Evolutionary conservation across 805 yeast species (phyloP).

Genomic region (Saturnispora dispora): DNA sequence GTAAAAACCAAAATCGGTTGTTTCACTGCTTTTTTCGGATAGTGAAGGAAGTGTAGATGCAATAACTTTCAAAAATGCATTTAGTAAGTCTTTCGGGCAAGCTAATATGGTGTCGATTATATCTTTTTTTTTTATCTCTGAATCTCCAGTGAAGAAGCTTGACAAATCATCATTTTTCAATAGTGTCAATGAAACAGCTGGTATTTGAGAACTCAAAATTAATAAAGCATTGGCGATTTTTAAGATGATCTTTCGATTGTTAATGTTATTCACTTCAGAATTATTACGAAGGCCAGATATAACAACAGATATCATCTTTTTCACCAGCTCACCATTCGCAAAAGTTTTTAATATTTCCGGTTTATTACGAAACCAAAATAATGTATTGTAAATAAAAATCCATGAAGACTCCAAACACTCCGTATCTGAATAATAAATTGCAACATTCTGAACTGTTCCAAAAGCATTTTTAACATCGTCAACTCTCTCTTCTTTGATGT

Average conservation of each 20-base stretch:
- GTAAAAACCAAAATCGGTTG: constrained; percentile 24
- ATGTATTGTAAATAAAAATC: constrained; percentile 50
- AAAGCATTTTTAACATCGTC: constrained; percentile 46
- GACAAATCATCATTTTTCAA: constrained; percentile 43
- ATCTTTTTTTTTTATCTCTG: constrained; percentile 19
- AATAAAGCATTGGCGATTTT: constrained; percentile 36
- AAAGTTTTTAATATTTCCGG: not conserved
- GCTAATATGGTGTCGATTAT: constrained; percentile 61
- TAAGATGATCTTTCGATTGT: constrained; percentile 30
- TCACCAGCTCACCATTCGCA: constrained; percentile 25
- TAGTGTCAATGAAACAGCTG: constrained; percentile 32
- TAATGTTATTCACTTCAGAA: constrained; percentile 19
- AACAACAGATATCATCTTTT: constrained; percentile 22
- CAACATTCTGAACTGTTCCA: constrained; percentile 49
- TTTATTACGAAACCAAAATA: constrained; percentile 22
- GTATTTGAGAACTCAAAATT: constrained; percentile 35
- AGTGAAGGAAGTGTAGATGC: constrained; percentile 48
- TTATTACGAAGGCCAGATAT: constrained; percentile 18
- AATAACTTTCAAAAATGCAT: constrained; percentile 46
- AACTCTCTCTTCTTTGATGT: constrained; percentile 36
- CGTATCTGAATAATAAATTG: constrained; percentile 46
- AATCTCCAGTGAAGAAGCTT: constrained; percentile 36
- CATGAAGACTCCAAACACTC: constrained; percentile 56
- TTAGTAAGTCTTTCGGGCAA: constrained; percentile 57
- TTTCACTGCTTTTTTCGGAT: constrained; percentile 5